Evolutionary conservation across 2,329 filamentous ascomycete species (phyloP), one percentile per base, ranked within the genome.

Genomic region (Coniella lustricola): DNA sequence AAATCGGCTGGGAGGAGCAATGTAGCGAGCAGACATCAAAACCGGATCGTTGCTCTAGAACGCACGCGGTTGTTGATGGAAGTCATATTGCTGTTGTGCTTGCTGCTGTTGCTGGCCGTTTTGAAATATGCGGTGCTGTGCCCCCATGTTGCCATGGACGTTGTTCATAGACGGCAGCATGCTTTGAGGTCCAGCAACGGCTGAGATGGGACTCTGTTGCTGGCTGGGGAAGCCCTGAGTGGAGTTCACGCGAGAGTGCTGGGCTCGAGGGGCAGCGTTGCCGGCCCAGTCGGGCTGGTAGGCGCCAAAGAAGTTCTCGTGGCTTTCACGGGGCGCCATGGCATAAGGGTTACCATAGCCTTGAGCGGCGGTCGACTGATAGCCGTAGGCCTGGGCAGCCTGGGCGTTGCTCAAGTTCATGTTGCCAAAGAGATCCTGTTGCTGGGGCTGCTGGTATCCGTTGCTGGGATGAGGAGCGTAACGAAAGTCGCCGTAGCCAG

Each of bases 211-310:
- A 18, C n/a, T 20, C n/a, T 25, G 40, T 17, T 37, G 47, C 38
- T 50, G 50, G 33, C 36, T 38, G 34, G 46, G 50, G 21, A 50
- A 29, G 5, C 47, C 37, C 2, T 39, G 41, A 3, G 50, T 52
- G 44, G 43, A 50, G 43, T 52, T 46, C 20, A 52, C 42, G 25
- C 50, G 50, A 14, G 46, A 45, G 29, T 52, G 50, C 17, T 46
- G 32, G 21, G 32, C 33, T 18, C 50, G 50, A 16, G 47, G 32
- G 25, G 25, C 25, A 29, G 25, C 25, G 10, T 29, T 29, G 13
- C 29, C 31, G n/a, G 25, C 21, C 48, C 44, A 48, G n/a, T 50
- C 44, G 20, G 21, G 51, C 9, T 18, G 44, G 22, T 47, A 43
- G 9, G 20, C 25, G 17, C 31, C 31, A 17, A 50, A 53, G 39